phyloP scores from a whole-genome alignment of 768 basidiomycete genomes.

The Trametes cingulata region DNA sequence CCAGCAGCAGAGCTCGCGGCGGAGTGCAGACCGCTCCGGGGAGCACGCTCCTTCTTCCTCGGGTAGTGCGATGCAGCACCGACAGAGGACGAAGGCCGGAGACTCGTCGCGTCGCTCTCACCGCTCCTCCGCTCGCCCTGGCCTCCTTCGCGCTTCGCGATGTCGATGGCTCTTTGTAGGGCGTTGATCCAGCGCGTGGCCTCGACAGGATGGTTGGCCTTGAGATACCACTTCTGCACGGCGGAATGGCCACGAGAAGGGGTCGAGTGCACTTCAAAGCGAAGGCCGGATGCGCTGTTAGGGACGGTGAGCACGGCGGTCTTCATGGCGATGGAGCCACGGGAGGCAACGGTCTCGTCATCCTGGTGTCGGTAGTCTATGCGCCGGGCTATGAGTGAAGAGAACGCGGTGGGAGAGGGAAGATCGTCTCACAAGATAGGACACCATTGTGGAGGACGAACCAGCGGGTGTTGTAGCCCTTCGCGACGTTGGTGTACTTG shows the following conservation, averaged over 20 bases:
- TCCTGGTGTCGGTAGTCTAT: conserved; percentile 84
- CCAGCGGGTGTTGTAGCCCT: conserved; percentile 88
- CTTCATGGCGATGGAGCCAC: conserved; percentile 89
- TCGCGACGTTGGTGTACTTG: conserved; percentile 92
- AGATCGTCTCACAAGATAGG: conserved; percentile 65
- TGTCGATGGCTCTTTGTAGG: conserved; percentile 72
- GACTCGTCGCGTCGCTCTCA: conserved; percentile 46
- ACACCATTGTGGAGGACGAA: conserved; percentile 87
- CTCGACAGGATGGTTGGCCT: conserved; percentile 86
- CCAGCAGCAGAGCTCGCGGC: conserved; percentile 29
- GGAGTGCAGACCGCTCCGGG: conserved; percentile 1
- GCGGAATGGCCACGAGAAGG: conserved; percentile 49
- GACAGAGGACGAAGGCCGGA: conserved; percentile 20
- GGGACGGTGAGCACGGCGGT: conserved; percentile 64
- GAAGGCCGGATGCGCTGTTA: conserved; percentile 54
- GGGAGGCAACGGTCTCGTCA: conserved; percentile 81
- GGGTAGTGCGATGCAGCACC: neutral
- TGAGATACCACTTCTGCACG: conserved; percentile 78
- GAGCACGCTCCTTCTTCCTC: conserved; percentile 6
- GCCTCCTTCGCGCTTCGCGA: conserved; percentile 48
- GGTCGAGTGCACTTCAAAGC: conserved; percentile 80
- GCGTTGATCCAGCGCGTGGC: conserved; percentile 85
- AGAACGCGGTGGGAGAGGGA: neutral
- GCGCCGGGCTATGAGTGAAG: neutral
- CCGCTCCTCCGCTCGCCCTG: conserved; percentile 40